phyloP scores from a whole-genome alignment of 2,329 filamentous ascomycete species.

The Elsinoe batatas region DNA sequence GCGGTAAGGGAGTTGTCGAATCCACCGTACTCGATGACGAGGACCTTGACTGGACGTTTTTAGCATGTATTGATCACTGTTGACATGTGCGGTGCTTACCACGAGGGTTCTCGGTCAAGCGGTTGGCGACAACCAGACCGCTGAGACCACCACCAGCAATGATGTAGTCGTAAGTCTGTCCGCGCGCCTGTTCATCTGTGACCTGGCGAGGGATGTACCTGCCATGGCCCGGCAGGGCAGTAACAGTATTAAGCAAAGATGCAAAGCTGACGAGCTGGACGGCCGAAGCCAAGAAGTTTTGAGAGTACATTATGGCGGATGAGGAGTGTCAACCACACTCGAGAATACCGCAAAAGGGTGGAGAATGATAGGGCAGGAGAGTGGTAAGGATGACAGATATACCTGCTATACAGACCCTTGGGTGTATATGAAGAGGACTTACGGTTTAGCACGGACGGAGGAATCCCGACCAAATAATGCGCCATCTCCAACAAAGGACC shows the following conservation, averaged over 20 bases:
- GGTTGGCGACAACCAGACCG: constrained; percentile 15
- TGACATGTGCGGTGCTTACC: background rate
- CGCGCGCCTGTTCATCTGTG: background rate
- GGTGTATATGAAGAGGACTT: background rate
- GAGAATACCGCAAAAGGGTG: background rate
- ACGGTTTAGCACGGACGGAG: background rate
- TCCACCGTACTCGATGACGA: constrained; percentile 16
- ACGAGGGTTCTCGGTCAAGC: constrained; percentile 8
- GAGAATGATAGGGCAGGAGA: background rate
- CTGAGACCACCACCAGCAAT: constrained; percentile 17
- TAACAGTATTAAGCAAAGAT: constrained; percentile 11
- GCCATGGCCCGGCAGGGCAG: constrained; percentile 1
- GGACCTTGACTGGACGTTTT: constrained; percentile 13
- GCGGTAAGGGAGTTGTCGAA: constrained; percentile 5
- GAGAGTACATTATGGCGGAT: constrained; percentile 10
- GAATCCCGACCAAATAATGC: background rate
- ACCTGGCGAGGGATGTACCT: constrained; percentile 6
- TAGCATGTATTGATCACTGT: background rate
- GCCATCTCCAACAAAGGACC: background rate
- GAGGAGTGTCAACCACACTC: background rate
- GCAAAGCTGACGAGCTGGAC: constrained; percentile 10
- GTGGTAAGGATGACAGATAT: background rate
- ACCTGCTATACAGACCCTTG: background rate
- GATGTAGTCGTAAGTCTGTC: constrained; percentile 13
- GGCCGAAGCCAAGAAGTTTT: constrained; percentile 11